Percentiles rank a stretch among this genome's conserved stretches.
Evolutionary conservation across 805 yeast genomes (phyloP).

Genomic region (Kodamaea sagamina): DNA sequence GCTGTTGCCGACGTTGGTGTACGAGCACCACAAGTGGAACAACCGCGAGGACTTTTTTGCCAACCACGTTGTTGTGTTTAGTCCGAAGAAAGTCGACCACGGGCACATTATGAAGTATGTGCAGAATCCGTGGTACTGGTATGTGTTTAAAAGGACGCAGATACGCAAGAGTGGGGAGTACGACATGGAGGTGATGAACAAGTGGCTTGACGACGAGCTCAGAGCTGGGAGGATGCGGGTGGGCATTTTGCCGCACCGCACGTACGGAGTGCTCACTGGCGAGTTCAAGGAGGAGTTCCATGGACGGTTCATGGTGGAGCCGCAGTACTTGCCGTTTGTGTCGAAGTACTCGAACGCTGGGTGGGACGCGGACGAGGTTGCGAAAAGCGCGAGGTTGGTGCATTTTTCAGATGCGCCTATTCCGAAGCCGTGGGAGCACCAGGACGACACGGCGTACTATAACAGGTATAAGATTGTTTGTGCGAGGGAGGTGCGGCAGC

Average conservation of each 20-base stretch:
- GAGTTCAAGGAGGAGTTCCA: constrained; percentile 46
- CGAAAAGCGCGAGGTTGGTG: constrained; percentile 43
- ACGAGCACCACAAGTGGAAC: constrained; percentile 30
- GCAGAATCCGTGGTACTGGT: constrained; percentile 33
- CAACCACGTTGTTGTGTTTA: constrained; percentile 60
- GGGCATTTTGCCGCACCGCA: constrained; percentile 50
- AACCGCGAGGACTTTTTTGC: constrained; percentile 35
- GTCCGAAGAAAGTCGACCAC: constrained; percentile 42
- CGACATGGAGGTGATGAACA: constrained; percentile 57
- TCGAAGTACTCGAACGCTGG: constrained; percentile 20
- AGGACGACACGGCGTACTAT: constrained; percentile 25
- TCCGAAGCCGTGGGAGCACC: constrained; percentile 62
- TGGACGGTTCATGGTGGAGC: constrained; percentile 42
- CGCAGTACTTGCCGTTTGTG: constrained; percentile 41
- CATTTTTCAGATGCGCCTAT: constrained; percentile 70
- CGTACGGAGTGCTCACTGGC: constrained; percentile 53
- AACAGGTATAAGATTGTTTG: constrained; percentile 31
- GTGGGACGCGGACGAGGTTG: constrained; percentile 36
- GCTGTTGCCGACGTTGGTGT: constrained; percentile 21
- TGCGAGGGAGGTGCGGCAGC: constrained; percentile 16
- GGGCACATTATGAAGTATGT: constrained; percentile 24
- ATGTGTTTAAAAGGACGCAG: constrained; percentile 19
- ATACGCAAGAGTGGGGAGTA: constrained; percentile 39
- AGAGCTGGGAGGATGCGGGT: constrained; percentile 22
- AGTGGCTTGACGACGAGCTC: constrained; percentile 52